Evolutionary conservation across 2,329 filamentous ascomycete species (phyloP).

Genomic region (Allantophomopsis lycopodina): DNA sequence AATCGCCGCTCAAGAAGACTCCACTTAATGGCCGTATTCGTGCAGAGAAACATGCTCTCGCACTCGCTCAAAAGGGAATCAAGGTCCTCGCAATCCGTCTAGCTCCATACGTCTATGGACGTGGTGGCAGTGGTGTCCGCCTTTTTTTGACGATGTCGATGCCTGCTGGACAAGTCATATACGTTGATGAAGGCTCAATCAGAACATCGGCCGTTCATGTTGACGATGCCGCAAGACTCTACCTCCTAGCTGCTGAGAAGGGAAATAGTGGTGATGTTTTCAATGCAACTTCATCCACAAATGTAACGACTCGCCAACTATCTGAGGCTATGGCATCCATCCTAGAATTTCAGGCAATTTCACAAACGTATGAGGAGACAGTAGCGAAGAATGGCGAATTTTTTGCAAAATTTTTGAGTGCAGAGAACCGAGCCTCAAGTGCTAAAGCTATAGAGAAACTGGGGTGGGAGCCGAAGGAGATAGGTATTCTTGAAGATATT

Average conservation of each 20-base stretch:
- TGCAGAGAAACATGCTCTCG: no score
- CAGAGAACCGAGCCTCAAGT: neutral
- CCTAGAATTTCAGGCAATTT: neutral
- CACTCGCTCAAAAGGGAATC: no score
- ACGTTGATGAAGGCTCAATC: no score
- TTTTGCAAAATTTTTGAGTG: neutral
- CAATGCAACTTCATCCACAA: neutral
- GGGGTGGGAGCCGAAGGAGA: neutral
- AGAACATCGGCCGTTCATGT: slow-evolving; percentile 1
- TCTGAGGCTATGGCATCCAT: neutral
- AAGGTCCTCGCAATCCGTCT: no score
- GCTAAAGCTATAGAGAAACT: neutral
- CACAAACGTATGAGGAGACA: neutral
- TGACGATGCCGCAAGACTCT: slow-evolving; percentile 1
- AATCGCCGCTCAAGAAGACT: no score
- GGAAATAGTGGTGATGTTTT: neutral
- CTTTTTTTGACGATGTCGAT: no score
- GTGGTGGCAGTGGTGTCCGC: no score
- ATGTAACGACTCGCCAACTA: neutral
- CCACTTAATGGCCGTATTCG: no score
- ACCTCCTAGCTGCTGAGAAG: neutral
- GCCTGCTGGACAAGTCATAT: no score
- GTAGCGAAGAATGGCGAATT: neutral
- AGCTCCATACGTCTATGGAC: no score
- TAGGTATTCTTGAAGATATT: neutral